Conservation (phyloP, 202 grass and related monocot species). For the Dendrocalamus latiflorus region DNA sequence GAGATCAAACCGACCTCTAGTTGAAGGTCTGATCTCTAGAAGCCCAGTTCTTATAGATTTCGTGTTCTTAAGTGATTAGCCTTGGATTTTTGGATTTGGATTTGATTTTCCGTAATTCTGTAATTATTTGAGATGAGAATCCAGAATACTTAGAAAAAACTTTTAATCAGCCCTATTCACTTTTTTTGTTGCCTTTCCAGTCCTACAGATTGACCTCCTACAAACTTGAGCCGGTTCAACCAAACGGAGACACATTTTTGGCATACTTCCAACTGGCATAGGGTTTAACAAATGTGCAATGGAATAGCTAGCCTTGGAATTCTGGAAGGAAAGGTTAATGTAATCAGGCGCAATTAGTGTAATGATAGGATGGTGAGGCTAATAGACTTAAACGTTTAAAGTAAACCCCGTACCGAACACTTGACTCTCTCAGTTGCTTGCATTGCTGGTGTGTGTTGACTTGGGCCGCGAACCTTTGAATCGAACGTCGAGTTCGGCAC, state of each 20-base stretch:
- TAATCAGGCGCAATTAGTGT: neutral
- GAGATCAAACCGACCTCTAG: no score
- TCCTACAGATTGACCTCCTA: conserved; percentile 7
- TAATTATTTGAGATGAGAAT: no score
- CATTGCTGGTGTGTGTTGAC: conserved; percentile 5
- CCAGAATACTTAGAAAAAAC: no score
- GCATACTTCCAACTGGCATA: neutral
- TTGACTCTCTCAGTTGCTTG: conserved; percentile 15
- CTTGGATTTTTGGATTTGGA: no score
- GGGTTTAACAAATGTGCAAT: neutral
- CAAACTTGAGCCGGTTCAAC: conserved; percentile 19
- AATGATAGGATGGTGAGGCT: conserved; percentile 32
- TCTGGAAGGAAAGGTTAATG: neutral
- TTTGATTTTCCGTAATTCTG: no score
- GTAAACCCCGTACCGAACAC: conserved; percentile 20
- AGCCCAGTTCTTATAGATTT: no score
- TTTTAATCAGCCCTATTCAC: accelerated
- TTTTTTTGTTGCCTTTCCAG: no score
- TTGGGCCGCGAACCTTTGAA: neutral
- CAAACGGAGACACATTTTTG: conserved; percentile 11
- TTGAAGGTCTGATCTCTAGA: no score
- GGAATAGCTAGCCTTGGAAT: neutral
- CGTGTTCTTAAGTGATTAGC: no score
- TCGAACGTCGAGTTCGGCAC: conserved; percentile 6
- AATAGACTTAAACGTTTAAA: neutral